A percentile compares a stretch with the other conserved stretches of the same genome.
Evolutionary conservation across 2,329 filamentous ascomycete genomes (phyloP).

Genomic region (Fusarium keratoplasticum): DNA sequence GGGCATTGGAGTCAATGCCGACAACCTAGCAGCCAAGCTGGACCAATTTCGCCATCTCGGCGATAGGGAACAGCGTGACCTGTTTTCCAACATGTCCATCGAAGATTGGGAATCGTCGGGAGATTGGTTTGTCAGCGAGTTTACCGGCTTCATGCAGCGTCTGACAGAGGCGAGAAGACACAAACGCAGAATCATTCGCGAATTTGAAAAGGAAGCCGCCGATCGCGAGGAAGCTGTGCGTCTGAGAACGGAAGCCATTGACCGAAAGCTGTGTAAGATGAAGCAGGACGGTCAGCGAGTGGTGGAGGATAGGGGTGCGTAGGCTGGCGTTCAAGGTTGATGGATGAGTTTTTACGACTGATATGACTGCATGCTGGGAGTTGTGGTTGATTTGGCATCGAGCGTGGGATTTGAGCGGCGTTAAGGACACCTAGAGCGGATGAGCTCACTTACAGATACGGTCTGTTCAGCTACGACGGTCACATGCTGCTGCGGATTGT

Average conservation of each 20-base stretch:
- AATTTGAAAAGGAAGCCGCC: slow-evolving; percentile 68
- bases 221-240: slow-evolving; percentile 66
- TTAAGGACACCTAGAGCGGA: slow-evolving; percentile 22
- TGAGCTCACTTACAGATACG: slow-evolving; percentile 24
- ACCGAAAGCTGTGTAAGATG: slow-evolving; percentile 65
- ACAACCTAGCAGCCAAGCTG: slow-evolving; percentile 61
- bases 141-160: slow-evolving; percentile 60
- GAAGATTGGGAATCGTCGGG: slow-evolving; percentile 70
- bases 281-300: slow-evolving; percentile 68
- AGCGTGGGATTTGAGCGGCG: slow-evolving; percentile 30
- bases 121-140: slow-evolving; percentile 70
- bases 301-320: slow-evolving; percentile 57
- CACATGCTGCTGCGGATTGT: slow-evolving; percentile 15
- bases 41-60: slow-evolving; percentile 61
- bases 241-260: slow-evolving; percentile 64
- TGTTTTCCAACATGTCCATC: slow-evolving; percentile 66
- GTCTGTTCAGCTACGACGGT: slow-evolving; percentile 26
- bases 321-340: slow-evolving; percentile 10
- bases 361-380: slow-evolving; percentile 44
- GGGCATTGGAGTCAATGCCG: slow-evolving; percentile 51
- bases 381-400: slow-evolving; percentile 34
- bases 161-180: slow-evolving; percentile 61
- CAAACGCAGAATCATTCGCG: slow-evolving; percentile 62
- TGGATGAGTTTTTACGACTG: slow-evolving; percentile 34
- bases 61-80: slow-evolving; percentile 59